Percentiles rank a stretch among this genome's conserved stretches.
These are phyloP conservation scores for Heliosperma pusillum DNA, from an alignment of 148 eudicot genomes.

Conservation along the genomic window DNA sequence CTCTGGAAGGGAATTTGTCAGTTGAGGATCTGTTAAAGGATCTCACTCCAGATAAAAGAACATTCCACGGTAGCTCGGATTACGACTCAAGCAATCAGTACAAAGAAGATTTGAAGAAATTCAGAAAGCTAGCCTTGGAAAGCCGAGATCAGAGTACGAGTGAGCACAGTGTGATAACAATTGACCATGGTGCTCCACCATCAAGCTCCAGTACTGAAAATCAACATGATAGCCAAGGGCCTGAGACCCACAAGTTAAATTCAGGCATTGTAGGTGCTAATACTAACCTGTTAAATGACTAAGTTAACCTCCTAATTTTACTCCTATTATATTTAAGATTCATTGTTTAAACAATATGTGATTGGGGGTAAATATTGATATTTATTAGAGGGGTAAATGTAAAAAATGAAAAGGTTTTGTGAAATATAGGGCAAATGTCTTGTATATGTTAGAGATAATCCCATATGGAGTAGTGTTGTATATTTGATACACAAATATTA, in stretches of 20 bases:
- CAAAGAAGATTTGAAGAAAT: slow-evolving; percentile 58
- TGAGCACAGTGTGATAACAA: slow-evolving; percentile 53
- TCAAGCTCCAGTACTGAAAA: slow-evolving; percentile 71
- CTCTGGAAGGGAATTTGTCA: slow-evolving; percentile 70
- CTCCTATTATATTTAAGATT: background rate
- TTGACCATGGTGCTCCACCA: slow-evolving; percentile 50
- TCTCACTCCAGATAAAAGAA: slow-evolving; percentile 39
- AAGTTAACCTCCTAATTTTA: background rate
- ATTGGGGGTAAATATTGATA: slow-evolving; percentile 5
- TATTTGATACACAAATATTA: too few relatives aligned
- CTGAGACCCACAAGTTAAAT: slow-evolving; percentile 24
- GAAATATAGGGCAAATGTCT: slow-evolving; percentile 13
- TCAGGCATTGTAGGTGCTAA: slow-evolving; percentile 21
- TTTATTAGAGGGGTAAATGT: slow-evolving; percentile 17
- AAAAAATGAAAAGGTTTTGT: slow-evolving; percentile 16
- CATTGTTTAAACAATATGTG: slow-evolving; percentile 19
- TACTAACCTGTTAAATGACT: slow-evolving; percentile 32
- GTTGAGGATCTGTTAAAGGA: slow-evolving; percentile 54
- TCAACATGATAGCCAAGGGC: slow-evolving; percentile 39
- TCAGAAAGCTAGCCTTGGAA: slow-evolving; percentile 63
- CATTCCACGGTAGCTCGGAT: slow-evolving; percentile 58
- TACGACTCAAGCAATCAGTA: slow-evolving; percentile 51
- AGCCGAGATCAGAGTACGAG: slow-evolving; percentile 44
- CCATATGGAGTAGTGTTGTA: too few relatives aligned
- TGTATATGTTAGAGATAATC: slow-evolving; percentile 23